These are phyloP conservation scores for Solanum hybrid DNA, from an alignment of 305 asterid species.

Conservation along the genomic window DNA sequence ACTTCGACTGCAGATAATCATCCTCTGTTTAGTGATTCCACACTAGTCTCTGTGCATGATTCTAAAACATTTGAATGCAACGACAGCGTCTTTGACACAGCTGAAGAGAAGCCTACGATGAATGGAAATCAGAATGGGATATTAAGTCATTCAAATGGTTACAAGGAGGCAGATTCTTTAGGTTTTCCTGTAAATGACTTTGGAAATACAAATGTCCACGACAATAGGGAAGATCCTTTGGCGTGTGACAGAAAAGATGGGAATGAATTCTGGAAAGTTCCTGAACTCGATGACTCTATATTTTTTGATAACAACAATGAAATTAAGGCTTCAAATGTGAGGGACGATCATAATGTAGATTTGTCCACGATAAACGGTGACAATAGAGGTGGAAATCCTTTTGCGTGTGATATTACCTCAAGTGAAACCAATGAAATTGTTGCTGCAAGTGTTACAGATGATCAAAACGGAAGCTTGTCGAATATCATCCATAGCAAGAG, in stretches of 20 bases:
- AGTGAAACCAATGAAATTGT: slow-evolving; percentile 11
- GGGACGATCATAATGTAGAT: slow-evolving; percentile 12
- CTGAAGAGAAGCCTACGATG: slow-evolving; percentile 37
- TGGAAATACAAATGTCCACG: slow-evolving; percentile 15
- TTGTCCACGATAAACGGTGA: neutral
- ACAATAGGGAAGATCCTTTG: slow-evolving; percentile 12
- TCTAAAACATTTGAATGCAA: slow-evolving; percentile 21
- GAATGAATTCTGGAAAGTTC: slow-evolving; percentile 22
- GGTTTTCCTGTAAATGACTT: slow-evolving; percentile 12
- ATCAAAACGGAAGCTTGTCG: slow-evolving; percentile 5
- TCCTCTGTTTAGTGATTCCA: slow-evolving; percentile 4
- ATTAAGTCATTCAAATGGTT: slow-evolving; percentile 13
- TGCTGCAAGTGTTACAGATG: slow-evolving; percentile 11
- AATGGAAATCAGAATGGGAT: slow-evolving; percentile 26
- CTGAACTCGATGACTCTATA: slow-evolving; percentile 8
- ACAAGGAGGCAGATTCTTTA: slow-evolving; percentile 17
- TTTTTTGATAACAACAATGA: slow-evolving; percentile 11
- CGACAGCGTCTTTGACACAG: slow-evolving; percentile 34
- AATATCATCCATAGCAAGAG: slow-evolving; percentile 6
- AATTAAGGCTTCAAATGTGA: slow-evolving; percentile 5
- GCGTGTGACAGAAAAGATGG: slow-evolving; percentile 12
- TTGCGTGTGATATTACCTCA: slow-evolving; percentile 15
- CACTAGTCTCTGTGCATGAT: neutral
- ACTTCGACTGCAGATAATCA: neutral
- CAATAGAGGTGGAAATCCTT: slow-evolving; percentile 16